Base-by-base conservation (phyloP, 345 rosid species). In the Citrus reticulata region DNA sequence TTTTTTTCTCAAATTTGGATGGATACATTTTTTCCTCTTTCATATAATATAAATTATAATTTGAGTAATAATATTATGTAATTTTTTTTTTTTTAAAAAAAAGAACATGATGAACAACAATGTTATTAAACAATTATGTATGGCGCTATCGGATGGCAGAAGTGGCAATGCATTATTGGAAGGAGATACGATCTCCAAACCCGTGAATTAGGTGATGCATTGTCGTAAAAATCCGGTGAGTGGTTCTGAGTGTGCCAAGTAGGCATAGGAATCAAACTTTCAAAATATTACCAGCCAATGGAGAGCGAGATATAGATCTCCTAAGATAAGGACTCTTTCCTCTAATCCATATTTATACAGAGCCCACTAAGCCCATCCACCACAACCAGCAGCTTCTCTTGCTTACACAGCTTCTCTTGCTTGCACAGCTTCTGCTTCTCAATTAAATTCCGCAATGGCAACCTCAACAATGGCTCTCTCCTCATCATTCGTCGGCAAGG, bases 391-490 rank as follows among this genome's bases (percentile, higher is more conserved):
- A 7, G 30, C 37, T 40, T 25, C 70, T 17, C 61, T 20, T 29
- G 70, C 55, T 1, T 1, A 0, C 55, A 49, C 55, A 49, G 0
- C 55, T 2, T 2, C 60, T 24, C 25, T 24, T 14, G 35, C 25
- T 24, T 24, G 25, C 25, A 24, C 25, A 24, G 25, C 25, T 24
- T 24, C 25, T 24, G 25, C 6, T 72, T 24, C 6, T 17, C 32
- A 11, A 7, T 40, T 29, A 58, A 70, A 27, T 16, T 2, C 20
- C 0, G 10, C 58, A 79, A 87, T 46, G 94, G 93, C 97, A 2
- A 83, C 94, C 68, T 81, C 95, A 2, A 84, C 95, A 9, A 89
- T 89, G 92, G 90, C 91, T 24, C 92, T 93, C 58, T 91, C 95
- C 65, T 93, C 97, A 13, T 77, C 91, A 1, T 77, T 93, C 20